These are phyloP conservation scores for Miamiensis avidus DNA, from an alignment of 169 alveolate species.

Conservation along the genomic window DNA sequence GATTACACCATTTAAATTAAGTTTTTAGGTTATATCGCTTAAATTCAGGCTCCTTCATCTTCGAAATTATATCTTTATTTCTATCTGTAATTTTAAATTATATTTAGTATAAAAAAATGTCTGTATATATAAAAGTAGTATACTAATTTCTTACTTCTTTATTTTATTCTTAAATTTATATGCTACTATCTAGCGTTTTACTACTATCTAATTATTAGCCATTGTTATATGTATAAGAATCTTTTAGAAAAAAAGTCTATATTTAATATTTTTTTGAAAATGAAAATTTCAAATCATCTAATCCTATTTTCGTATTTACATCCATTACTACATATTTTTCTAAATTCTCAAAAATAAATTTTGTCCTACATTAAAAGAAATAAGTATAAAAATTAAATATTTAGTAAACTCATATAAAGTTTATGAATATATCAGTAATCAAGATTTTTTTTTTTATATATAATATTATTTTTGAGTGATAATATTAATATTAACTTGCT, in stretches of 20 bases:
- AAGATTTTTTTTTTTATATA: too few relatives aligned
- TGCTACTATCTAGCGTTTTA: slow-evolving; percentile 1
- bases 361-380: neutral
- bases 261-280: slow-evolving; percentile 21
- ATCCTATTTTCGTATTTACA: slow-evolving; percentile 3
- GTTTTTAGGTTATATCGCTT: too few relatives aligned
- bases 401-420: too few relatives aligned
- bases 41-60: neutral
- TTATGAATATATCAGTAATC: too few relatives aligned
- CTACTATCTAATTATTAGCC: too few relatives aligned
- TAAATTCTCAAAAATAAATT: neutral
- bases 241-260: slow-evolving; percentile 5
- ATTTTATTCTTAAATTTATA: neutral
- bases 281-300: slow-evolving; percentile 14
- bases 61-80: neutral
- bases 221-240: neutral
- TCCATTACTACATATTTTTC: slow-evolving; percentile 19
- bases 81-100: neutral
- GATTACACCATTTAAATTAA: too few relatives aligned
- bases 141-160: slow-evolving; percentile 3
- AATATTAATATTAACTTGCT: too few relatives aligned
- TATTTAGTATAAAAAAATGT: too few relatives aligned
- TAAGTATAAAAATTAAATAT: too few relatives aligned
- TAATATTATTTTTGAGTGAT: too few relatives aligned
- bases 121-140: too few relatives aligned